Evolutionary conservation across 768 basidiomycete species (phyloP).

Genomic region (Russula griseocarnosa): DNA sequence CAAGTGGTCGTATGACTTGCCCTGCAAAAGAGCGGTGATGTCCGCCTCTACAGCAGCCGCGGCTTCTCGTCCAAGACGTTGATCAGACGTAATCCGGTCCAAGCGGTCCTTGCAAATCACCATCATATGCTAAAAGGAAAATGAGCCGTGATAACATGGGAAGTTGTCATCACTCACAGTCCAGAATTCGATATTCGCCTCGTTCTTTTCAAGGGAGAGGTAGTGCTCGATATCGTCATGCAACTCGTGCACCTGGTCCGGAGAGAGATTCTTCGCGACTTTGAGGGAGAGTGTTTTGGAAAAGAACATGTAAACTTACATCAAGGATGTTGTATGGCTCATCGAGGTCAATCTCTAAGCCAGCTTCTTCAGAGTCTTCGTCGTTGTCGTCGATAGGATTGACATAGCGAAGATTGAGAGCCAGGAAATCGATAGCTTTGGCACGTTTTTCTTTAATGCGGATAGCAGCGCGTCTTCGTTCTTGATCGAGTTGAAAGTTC

Average conservation of each 20-base stretch:
- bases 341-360: constrained; percentile 95
- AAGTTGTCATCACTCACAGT: constrained; percentile 52
- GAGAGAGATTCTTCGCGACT: constrained; percentile 64
- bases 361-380: constrained; percentile 71
- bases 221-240: constrained; percentile 94
- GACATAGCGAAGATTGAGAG: constrained; percentile 92
- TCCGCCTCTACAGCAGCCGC: constrained; percentile 82
- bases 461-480: constrained; percentile 84
- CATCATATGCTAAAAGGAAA: constrained; percentile 78
- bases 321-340: constrained; percentile 98
- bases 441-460: constrained; percentile 94
- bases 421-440: constrained; percentile 97
- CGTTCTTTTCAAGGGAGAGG: constrained; percentile 75
- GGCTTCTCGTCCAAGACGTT: constrained; percentile 62
- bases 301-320: constrained; percentile 45
- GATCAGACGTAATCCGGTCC: constrained; percentile 63
- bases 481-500: constrained; percentile 95
- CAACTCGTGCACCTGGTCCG: constrained; percentile 86
- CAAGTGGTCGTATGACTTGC: constrained; percentile 84
- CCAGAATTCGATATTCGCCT: constrained; percentile 95
- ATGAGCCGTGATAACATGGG: constrained; percentile 10
- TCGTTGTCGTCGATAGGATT: constrained; percentile 66
- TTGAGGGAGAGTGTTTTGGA: neutral
- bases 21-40: constrained; percentile 72
- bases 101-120: constrained; percentile 90